Evolutionary conservation across 2,329 filamentous ascomycete genomes (phyloP).

Genomic region (Stagonosporopsis chrysanthemi): DNA sequence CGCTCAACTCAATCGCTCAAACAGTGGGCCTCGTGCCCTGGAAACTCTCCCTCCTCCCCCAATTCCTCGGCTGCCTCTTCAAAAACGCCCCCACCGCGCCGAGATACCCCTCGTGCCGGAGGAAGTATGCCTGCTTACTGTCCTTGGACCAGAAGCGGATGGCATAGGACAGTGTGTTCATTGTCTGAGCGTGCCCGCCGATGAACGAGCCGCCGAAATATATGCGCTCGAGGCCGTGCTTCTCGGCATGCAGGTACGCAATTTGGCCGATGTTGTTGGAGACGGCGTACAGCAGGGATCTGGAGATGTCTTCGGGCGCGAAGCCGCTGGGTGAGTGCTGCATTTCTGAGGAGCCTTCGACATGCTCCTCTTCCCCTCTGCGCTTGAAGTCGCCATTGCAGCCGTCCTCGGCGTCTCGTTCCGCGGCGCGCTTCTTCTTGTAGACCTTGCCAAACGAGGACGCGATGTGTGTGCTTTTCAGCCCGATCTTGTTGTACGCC

Average conservation of each 20-base stretch:
- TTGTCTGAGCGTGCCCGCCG: constrained; percentile 93
- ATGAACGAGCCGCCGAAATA: constrained; percentile 99
- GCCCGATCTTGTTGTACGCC: constrained; percentile 93
- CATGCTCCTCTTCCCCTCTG: constrained; percentile 46
- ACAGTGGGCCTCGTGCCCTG: constrained; percentile 52
- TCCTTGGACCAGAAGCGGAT: constrained; percentile 98
- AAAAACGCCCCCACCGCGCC: constrained; percentile 94
- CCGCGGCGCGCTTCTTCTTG: constrained; percentile 85
- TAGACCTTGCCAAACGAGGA: constrained; percentile 98
- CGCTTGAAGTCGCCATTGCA: constrained; percentile 60
- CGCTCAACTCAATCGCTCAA: constrained; percentile 7
- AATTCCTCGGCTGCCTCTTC: constrained; percentile 87
- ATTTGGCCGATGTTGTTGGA: constrained; percentile 98
- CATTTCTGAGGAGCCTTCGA: constrained; percentile 38
- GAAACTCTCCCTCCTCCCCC: constrained; percentile 83
- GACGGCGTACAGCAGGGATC: constrained; percentile 91
- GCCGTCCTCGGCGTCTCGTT: constrained; percentile 76
- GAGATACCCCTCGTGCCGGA: constrained; percentile 94
- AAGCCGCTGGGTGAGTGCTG: constrained; percentile 62
- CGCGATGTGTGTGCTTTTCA: constrained; percentile 95
- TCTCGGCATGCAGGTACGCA: constrained; percentile 94
- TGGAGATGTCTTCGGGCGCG: constrained; percentile 82
- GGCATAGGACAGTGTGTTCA: constrained; percentile 95
- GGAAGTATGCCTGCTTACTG: constrained; percentile 91
- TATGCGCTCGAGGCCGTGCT: constrained; percentile 88